Evolutionary conservation across 108 stramenopile genomes (phyloP).

Genomic region (Conticribra guillardii): DNA sequence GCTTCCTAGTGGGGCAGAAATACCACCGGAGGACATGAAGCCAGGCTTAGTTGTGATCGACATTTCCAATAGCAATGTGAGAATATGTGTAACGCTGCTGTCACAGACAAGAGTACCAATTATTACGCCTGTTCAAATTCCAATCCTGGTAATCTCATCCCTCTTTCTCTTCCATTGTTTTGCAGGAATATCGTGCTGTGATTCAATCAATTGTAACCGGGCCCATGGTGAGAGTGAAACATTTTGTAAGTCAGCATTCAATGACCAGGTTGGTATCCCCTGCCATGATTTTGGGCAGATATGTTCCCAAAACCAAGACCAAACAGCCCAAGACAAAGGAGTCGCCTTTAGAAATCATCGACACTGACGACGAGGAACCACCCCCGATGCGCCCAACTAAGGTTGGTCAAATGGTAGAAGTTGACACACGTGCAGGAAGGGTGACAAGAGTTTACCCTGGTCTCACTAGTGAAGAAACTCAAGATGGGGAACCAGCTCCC

Average conservation of each 20-base stretch:
- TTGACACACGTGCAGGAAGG: constrained; percentile 27
- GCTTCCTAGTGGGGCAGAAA: constrained; percentile 46
- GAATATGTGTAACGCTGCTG: background rate
- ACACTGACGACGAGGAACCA: background rate
- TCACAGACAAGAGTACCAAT: background rate
- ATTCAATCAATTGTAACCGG: constrained; percentile 32
- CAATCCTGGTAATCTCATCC: background rate
- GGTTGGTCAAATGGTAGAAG: constrained; percentile 10
- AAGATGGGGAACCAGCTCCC: constrained; percentile 8
- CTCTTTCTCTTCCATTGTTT: constrained; percentile 2
- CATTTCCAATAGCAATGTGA: constrained; percentile 48
- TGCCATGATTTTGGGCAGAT: constrained; percentile 46
- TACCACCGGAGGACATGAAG: constrained; percentile 44
- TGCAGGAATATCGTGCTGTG: constrained; percentile 40
- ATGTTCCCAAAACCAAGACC: constrained; percentile 22
- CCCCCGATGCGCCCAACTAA: constrained; percentile 1
- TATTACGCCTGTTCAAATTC: background rate
- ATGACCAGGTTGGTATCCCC: constrained; percentile 47
- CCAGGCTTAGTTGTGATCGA: constrained; percentile 55
- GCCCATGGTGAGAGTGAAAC: constrained; percentile 43
- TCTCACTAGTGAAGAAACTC: background rate
- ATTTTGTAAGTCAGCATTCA: constrained; percentile 47
- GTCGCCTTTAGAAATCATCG: background rate
- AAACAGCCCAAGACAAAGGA: background rate
- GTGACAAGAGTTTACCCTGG: constrained; percentile 18